Evolutionary conservation across 495 filamentous ascomycete genomes (phyloP), one percentile per base, ranked within the genome.

Genomic region (Daldinia bambusicola): DNA sequence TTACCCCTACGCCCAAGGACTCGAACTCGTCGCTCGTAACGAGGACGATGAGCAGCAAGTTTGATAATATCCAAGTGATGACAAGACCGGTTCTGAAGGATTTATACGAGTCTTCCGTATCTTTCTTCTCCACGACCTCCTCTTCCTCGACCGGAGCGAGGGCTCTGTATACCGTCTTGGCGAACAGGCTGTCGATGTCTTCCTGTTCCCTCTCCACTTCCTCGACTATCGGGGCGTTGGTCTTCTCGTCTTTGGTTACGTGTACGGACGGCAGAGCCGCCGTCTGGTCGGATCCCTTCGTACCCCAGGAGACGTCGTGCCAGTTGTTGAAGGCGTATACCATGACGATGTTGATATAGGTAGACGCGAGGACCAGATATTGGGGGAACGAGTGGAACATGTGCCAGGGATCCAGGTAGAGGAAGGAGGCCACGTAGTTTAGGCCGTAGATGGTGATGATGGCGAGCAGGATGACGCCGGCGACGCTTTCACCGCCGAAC

Each of bases 271-370:
- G 95, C 36, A 99, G 85, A 14, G 92, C 93, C 76, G 98, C 95
- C 56, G 91, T 92, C 83, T 98, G 98, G 83, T 99, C 95, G 13
- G 95, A 93, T 78, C 95, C 95, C 84, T 99, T 98, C 80, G 95
- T 98, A 87, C 95, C 95, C 95, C 95, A 99, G 13, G 95, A 97
- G 53, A 99, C 95, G 82, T 99, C 95, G 82, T 99, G 95, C 95
- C 95, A 99, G 83, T 99, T 99, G 88, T 93, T 95, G 90, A 97
- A 99, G 61, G 94, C 94, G 82, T 99, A 99, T 59, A 99, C 93
- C 84, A 96, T 98, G 70, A 99, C 89, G 70, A 99, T 95, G 82
- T 99, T 99, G 91, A 97, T 93, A 81, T 97, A 99, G 14, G 94
- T 97, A 20, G 95, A 96, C 85, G 95, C 94, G 74, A 97, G 86